phyloP scores from a whole-genome alignment of 257 asterid genomes.

The Buddleja alternifolia region DNA sequence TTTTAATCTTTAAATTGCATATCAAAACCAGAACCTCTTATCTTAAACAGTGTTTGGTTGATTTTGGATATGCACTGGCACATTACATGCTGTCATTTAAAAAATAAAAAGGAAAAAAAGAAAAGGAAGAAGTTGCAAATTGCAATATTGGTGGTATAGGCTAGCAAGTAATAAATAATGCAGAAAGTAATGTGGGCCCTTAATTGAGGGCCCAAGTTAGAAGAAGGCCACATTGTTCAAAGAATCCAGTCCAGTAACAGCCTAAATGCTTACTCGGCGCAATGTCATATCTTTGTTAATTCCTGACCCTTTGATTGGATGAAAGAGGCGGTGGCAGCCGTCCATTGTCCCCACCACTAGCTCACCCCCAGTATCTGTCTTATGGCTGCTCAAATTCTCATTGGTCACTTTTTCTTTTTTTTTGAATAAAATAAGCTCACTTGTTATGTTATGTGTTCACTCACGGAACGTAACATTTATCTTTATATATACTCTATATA shows the following conservation, averaged over 20 bases:
- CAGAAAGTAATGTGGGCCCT: constrained; percentile 24
- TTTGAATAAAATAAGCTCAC: no score
- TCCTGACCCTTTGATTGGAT: constrained; percentile 21
- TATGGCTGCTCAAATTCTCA: constrained; percentile 26
- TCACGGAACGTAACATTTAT: no score
- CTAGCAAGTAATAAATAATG: not conserved
- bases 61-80: not conserved
- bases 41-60: not conserved
- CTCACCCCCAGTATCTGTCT: constrained; percentile 26
- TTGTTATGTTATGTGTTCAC: no score
- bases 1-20: no score
- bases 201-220: constrained; percentile 21
- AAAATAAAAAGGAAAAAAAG: not conserved
- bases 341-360: constrained; percentile 52
- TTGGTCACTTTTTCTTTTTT: not conserved
- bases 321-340: constrained; percentile 40
- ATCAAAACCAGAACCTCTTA: not conserved
- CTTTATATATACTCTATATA: no score
- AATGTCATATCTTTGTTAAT: constrained; percentile 30
- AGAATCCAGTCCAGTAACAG: constrained; percentile 35
- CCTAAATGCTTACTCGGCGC: constrained; percentile 23
- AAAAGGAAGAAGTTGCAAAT: no score
- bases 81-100: not conserved
- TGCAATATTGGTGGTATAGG: not conserved
- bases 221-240: constrained; percentile 17